These are phyloP conservation scores for Pythium aquatile DNA, from an alignment of 352 stramenopile species.

Conservation along the genomic window DNA sequence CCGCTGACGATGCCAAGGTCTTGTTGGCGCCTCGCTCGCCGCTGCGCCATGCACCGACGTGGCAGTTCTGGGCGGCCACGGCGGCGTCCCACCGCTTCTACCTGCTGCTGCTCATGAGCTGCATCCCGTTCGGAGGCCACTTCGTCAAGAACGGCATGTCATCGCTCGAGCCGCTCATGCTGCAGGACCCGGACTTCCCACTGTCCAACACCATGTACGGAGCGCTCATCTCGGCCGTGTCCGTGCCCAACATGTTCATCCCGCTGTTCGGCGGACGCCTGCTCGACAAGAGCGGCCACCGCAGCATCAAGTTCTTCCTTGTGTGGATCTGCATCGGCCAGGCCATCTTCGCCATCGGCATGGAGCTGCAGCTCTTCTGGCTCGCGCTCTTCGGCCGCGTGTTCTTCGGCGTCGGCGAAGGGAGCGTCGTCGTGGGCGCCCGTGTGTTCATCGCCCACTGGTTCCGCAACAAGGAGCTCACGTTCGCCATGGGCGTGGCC, in stretches of 20 bases:
- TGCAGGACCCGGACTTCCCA: conserved; percentile 69
- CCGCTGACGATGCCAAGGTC: conserved; percentile 8
- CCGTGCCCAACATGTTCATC: conserved; percentile 82
- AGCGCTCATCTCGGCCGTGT: conserved; percentile 75
- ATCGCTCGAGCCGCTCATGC: conserved; percentile 77
- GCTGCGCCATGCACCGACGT: conserved; percentile 41
- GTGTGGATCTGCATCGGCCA: conserved; percentile 81
- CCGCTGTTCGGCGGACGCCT: conserved; percentile 73
- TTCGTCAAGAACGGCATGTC: conserved; percentile 90
- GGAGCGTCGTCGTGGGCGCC: conserved; percentile 74
- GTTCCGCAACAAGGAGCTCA: conserved; percentile 83
- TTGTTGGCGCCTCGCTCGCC: conserved; percentile 16
- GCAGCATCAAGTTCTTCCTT: conserved; percentile 78
- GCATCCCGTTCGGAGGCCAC: conserved; percentile 82
- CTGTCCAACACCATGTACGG: conserved; percentile 88
- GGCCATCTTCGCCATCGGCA: conserved; percentile 73
- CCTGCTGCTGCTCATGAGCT: conserved; percentile 81
- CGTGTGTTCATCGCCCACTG: conserved; percentile 84
- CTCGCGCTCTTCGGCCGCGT: conserved; percentile 77
- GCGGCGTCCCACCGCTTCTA: conserved; percentile 74
- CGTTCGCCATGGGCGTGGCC: conserved; percentile 85
- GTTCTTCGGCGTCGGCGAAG: conserved; percentile 81
- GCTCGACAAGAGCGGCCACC: conserved; percentile 76
- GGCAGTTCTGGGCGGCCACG: conserved; percentile 73
- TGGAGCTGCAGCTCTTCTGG: conserved; percentile 73